These are phyloP conservation scores for Haplosporangium gracile DNA, from an alignment of 192 early-diverging fungal genomes.

Conservation along the genomic window DNA sequence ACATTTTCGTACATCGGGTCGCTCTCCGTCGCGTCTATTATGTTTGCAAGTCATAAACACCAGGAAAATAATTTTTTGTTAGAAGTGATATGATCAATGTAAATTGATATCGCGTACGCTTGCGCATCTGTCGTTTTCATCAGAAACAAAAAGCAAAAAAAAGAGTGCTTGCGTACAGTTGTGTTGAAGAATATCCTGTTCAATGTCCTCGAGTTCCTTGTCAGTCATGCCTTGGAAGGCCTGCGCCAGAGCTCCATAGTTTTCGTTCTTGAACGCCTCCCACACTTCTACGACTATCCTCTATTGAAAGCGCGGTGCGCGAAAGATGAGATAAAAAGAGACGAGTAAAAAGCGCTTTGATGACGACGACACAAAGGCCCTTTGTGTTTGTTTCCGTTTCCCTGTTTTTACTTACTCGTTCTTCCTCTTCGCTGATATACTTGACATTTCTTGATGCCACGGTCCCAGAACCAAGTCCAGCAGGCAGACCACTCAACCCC, in stretches of 20 bases:
- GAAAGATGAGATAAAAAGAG: neutral
- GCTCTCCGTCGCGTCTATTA: slow-evolving; percentile 18
- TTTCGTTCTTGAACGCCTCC: slow-evolving; percentile 45
- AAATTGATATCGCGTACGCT: too few relatives aligned
- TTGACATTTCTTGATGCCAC: neutral
- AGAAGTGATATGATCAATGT: neutral
- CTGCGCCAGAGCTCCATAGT: slow-evolving; percentile 22
- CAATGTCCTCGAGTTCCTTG: slow-evolving; percentile 42
- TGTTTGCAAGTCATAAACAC: neutral
- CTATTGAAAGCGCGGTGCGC: neutral
- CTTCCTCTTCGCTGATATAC: slow-evolving; percentile 25
- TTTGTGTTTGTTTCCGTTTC: neutral
- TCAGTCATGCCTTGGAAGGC: slow-evolving; percentile 39
- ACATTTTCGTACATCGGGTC: slow-evolving; percentile 42
- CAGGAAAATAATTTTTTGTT: neutral
- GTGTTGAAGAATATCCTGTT: slow-evolving; percentile 36
- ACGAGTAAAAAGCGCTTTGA: neutral
- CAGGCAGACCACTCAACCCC: neutral
- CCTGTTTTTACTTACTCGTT: slow-evolving; percentile 19
- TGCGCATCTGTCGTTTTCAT: too few relatives aligned
- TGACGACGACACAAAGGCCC: neutral
- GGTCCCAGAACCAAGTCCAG: neutral
- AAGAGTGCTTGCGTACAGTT: slow-evolving; percentile 10
- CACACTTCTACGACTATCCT: slow-evolving; percentile 45
- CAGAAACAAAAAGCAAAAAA: neutral